Base-by-base conservation (phyloP, 1,284 basidiomycete genomes). In the Cutaneotrichosporon curvatum region DNA sequence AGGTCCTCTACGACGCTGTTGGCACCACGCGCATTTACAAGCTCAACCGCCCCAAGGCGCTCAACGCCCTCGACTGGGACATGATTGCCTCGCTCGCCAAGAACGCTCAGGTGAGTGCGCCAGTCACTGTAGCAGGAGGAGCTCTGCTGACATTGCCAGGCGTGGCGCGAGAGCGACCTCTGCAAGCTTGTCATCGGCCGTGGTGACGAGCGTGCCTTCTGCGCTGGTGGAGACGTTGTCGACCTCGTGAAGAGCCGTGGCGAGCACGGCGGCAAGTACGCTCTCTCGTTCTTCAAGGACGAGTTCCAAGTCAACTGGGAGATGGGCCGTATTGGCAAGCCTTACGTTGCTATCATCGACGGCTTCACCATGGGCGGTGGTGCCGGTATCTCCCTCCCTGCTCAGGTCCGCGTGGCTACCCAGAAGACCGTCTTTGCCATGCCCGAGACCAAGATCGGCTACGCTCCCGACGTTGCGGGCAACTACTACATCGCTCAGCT, bases 351-450 rank as follows among this genome's bases (percentile, higher is more conserved):
- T 37, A 75, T 98, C 52, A 81, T 97, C 73, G 88, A 96, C 65
- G 92, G 92, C 18, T 79, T 85, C 50, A 91, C 89, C 12, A 87
- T 97, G 86, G 95, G 95, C 34, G 95, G 95, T 48, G 95, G 95
- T 41, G 87, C 88, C 28, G 95, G 95, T 39, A 79, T 98, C 44
- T 79, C 83, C 25, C 81, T 85, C n/a, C 82, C 87, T 54, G 92
- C 91, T 4, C 80, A 83, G 0, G 90, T 98, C 73, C 80, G 95
- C 53, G 79, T 99, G 49, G 92, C 92, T 4, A 97, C 95, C 4
- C 90, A 96, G 70, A 85, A 85, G 37, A 96, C 94, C 0, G 55
- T 79, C 1, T 87, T 92, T 65, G 86, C 91, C n/a, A 98, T 98
- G 94, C 95, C 95, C 30, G 91, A 96, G 73, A 87, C 87, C 19